Conservation (phyloP, 2,329 filamentous ascomycete genomes). For the Fusarium lateritium region DNA sequence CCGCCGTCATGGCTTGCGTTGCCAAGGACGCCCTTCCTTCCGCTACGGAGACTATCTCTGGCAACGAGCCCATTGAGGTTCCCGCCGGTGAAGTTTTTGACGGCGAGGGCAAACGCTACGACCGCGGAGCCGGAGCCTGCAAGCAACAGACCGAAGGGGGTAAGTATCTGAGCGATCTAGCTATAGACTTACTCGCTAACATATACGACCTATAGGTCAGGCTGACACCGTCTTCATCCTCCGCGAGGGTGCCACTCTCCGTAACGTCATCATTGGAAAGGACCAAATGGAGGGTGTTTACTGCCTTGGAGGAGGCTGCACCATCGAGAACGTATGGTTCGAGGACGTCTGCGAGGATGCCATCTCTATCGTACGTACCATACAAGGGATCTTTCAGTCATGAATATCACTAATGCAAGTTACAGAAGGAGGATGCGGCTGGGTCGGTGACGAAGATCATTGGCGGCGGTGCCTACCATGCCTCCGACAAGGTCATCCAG, state of each 20-base stretch:
- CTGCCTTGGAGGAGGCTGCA: conserved; percentile 48
- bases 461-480: conserved; percentile 56
- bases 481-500: conserved; percentile 57
- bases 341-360: conserved; percentile 56
- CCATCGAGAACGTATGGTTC: conserved; percentile 56
- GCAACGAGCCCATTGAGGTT: conserved; percentile 49
- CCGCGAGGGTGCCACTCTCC: conserved; percentile 31
- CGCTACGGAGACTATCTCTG: conserved; percentile 42
- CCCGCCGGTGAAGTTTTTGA: conserved; percentile 48
- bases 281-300: conserved; percentile 47
- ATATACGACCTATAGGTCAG: not conserved
- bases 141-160: conserved; percentile 56
- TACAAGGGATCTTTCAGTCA: not conserved
- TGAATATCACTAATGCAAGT: not conserved
- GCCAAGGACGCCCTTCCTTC: conserved; percentile 46
- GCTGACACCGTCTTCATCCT: conserved; percentile 37
- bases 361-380: conserved; percentile 33
- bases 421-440: conserved; percentile 4
- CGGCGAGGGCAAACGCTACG: conserved; percentile 52
- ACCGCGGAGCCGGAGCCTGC: conserved; percentile 55
- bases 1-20: conserved; percentile 49
- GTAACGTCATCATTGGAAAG: conserved; percentile 38
- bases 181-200: not conserved
- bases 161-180: conserved; percentile 22
- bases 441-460: not conserved